Percentiles rank a stretch among this genome's conserved stretches.
phyloP scores from a whole-genome alignment of 2,329 filamentous ascomycete species.

The Colletotrichum sansevieriae region DNA sequence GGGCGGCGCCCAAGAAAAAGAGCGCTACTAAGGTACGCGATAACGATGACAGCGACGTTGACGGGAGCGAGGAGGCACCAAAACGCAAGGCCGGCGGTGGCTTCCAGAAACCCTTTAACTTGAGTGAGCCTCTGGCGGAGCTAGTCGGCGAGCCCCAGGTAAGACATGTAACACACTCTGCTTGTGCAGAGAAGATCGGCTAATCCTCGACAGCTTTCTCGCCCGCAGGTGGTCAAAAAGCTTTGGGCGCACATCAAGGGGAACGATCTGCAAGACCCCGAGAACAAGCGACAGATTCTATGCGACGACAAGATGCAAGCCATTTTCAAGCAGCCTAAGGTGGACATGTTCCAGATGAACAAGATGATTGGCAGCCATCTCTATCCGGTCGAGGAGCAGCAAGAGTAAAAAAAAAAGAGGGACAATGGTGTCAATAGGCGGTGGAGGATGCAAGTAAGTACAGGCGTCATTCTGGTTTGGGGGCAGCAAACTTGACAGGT shows the following conservation, averaged over 20 bases:
- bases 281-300: conserved; percentile 89
- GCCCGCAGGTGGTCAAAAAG: conserved; percentile 95
- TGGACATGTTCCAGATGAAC: conserved; percentile 99
- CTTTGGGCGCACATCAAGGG: conserved; percentile 96
- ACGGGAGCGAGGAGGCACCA: conserved; percentile 69
- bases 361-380: conserved; percentile 92
- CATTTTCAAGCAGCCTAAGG: conserved; percentile 89
- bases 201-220: conserved; percentile 75
- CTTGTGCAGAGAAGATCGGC: conserved; percentile 7
- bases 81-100: conserved; percentile 90
- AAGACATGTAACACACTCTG: conserved; percentile 35
- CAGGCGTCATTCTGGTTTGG: conserved; percentile 38
- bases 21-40: conserved; percentile 80
- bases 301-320: conserved; percentile 94
- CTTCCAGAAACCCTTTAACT: conserved; percentile 88
- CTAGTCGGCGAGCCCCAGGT: conserved; percentile 78
- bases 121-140: conserved; percentile 77
- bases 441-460: conserved; percentile 8
- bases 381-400: conserved; percentile 78
- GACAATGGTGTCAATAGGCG: background rate
- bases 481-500: conserved; percentile 24
- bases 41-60: conserved; percentile 84
- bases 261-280: conserved; percentile 89
- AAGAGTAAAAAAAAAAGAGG: conserved; percentile 2
- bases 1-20: conserved; percentile 78